Evolutionary conservation across 2,329 filamentous ascomycete species (phyloP).

Genomic region (Hawksworthiomyces lignivorus): DNA sequence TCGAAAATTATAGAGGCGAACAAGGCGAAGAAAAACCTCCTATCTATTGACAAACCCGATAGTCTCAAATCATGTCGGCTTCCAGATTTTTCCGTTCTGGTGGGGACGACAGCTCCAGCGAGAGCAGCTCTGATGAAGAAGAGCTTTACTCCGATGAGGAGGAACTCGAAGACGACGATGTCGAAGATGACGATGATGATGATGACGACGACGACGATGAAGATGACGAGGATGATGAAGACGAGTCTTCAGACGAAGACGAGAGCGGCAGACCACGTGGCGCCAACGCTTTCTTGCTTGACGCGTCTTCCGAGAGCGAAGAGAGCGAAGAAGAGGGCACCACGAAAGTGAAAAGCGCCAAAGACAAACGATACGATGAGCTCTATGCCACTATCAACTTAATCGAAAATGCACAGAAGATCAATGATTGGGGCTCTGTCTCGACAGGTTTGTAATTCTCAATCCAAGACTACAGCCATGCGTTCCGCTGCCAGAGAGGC

Average conservation of each 20-base stretch:
- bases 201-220: slow-evolving; percentile 47
- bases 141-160: slow-evolving; percentile 81
- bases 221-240: slow-evolving; percentile 24
- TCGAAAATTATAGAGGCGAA: no score
- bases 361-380: slow-evolving; percentile 94
- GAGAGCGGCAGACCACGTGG: slow-evolving; percentile 59
- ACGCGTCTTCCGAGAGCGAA: slow-evolving; percentile 63
- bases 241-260: slow-evolving; percentile 41
- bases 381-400: slow-evolving; percentile 80
- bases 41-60: no score
- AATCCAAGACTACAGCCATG: no score
- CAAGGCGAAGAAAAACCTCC: no score
- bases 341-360: slow-evolving; percentile 90
- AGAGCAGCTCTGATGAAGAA: slow-evolving; percentile 94
- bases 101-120: slow-evolving; percentile 87
- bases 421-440: slow-evolving; percentile 93
- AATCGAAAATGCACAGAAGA: slow-evolving; percentile 96
- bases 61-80: slow-evolving; percentile 47
- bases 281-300: slow-evolving; percentile 76
- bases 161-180: slow-evolving; percentile 44
- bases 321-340: slow-evolving; percentile 79
- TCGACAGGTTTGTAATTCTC: no score
- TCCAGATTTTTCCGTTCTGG: slow-evolving; percentile 96
- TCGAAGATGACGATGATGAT: slow-evolving; percentile 57
- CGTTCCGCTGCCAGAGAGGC: slow-evolving; percentile 22